Conservation (phyloP, 2,329 filamentous ascomycete species). For the Epichloe baconii region DNA sequence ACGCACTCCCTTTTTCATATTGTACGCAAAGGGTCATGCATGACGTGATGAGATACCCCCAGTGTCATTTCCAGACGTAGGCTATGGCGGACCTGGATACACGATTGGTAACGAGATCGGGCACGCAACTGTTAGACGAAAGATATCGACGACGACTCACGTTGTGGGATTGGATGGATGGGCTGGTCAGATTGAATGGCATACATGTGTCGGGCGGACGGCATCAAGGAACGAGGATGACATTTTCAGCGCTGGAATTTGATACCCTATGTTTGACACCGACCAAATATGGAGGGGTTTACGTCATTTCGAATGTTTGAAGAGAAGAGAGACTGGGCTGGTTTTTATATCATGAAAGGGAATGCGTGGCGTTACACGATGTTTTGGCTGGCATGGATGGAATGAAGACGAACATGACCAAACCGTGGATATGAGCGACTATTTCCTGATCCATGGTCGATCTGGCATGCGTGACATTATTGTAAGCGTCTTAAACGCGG, state of each 20-base stretch:
- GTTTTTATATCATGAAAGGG: not conserved
- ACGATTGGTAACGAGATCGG: constrained; percentile 2
- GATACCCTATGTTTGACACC: constrained; percentile 7
- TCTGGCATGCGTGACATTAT: no score
- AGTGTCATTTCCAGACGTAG: constrained; percentile 10
- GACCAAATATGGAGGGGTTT: constrained; percentile 3
- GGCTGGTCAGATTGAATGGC: no score
- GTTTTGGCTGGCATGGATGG: no score
- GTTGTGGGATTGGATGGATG: not conserved
- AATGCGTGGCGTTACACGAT: not conserved
- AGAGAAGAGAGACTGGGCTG: not conserved
- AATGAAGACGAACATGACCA: not conserved
- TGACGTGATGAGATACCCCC: constrained; percentile 15
- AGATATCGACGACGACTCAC: constrained; percentile 8
- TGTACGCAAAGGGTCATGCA: constrained; percentile 2
- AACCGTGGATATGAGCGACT: no score
- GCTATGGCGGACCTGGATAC: not conserved
- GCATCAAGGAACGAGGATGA: not conserved
- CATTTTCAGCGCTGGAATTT: constrained; percentile 3
- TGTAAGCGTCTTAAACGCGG: no score
- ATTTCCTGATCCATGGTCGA: no score
- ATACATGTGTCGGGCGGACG: no score
- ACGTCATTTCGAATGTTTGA: not conserved
- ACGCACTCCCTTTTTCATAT: not conserved
- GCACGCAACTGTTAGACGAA: constrained; percentile 5